A percentile compares a stretch with the other conserved stretches of the same genome.
Conservation (phyloP, 306 rosid genomes). For the Neltuma alba region DNA sequence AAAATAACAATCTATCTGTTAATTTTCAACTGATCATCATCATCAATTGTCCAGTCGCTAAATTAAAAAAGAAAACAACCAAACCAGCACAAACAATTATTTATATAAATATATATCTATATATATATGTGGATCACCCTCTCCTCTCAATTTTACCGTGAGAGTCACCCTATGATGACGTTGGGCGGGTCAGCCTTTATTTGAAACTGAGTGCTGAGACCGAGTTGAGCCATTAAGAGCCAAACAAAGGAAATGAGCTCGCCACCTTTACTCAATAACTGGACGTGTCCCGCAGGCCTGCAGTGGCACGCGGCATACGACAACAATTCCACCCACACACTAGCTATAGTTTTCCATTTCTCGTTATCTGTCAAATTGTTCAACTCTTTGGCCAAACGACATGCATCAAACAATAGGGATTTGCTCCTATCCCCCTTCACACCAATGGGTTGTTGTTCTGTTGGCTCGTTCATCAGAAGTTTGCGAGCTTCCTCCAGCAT, state of each 20-base stretch:
- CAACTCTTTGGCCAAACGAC: constrained; percentile 16
- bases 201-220: constrained; percentile 43
- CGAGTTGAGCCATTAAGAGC: constrained; percentile 45
- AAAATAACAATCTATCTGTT: too few relatives aligned
- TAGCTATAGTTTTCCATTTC: constrained; percentile 31
- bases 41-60: too few relatives aligned
- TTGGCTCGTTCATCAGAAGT: background rate
- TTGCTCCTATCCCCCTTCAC: constrained; percentile 31
- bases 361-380: accelerated
- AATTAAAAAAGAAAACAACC: too few relatives aligned
- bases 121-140: too few relatives aligned
- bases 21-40: too few relatives aligned
- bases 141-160: too few relatives aligned
- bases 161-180: too few relatives aligned
- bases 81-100: too few relatives aligned
- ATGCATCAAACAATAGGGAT: constrained; percentile 26
- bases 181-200: too few relatives aligned
- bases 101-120: too few relatives aligned
- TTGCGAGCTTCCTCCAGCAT: background rate
- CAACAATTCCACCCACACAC: constrained; percentile 45
- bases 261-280: constrained; percentile 46
- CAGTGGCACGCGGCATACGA: constrained; percentile 45
- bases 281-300: constrained; percentile 34
- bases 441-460: background rate
- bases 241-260: constrained; percentile 43